Base-by-base conservation (phyloP, 2,329 filamentous ascomycete species). In the Exophiala sideris region DNA sequence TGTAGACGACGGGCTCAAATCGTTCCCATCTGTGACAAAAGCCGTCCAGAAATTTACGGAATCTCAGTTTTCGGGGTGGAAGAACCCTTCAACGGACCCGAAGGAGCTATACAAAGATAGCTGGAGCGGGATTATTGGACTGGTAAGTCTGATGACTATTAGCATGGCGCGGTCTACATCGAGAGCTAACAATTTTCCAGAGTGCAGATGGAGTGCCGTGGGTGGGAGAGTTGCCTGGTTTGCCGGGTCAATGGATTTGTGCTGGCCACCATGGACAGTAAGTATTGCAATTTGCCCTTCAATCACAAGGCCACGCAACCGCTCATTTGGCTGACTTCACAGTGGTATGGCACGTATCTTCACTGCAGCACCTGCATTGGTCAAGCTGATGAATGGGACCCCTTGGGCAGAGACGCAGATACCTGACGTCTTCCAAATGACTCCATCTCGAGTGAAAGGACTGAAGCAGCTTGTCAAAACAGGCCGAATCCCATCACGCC, bases 281-380 rank as follows among this genome's bases (percentile, higher is more conserved):
- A 47, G 45, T 47, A 29, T 5, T 29, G n/a, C 7, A 47, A 47
- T 12, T 8, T 6, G 11, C 11, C 45, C 11, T 47, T 16, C 14
- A 29, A 29, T 8, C 3, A 2, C 7, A 29, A 29, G 7, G 3
- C 16, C 16, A 18, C 16, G 3, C 3, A 18, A 3, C 2, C 16
- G 16, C 4, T 29, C 24, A 29, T 29, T 29, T 29, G 24, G 24
- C 24, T 29, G 24, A 29, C 24, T 35, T 47, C 5, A 47, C 29
- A 47, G 45, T 47, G 45, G 45, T 34, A 47, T 47, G 45, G 45
- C 45, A 14, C 45, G 45, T 9, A 47, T 47, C 24, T 47, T 47
- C 45, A 47, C 45, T 16, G 45, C 45, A n/a, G 45, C 45, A 11
- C 45, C 45, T 4, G 45, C 29, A 11, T 36, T 47, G 14, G 29